Percentiles rank a stretch among this genome's conserved stretches.
Conservation (phyloP, 768 basidiomycete genomes). For the Podaxis sp. region DNA sequence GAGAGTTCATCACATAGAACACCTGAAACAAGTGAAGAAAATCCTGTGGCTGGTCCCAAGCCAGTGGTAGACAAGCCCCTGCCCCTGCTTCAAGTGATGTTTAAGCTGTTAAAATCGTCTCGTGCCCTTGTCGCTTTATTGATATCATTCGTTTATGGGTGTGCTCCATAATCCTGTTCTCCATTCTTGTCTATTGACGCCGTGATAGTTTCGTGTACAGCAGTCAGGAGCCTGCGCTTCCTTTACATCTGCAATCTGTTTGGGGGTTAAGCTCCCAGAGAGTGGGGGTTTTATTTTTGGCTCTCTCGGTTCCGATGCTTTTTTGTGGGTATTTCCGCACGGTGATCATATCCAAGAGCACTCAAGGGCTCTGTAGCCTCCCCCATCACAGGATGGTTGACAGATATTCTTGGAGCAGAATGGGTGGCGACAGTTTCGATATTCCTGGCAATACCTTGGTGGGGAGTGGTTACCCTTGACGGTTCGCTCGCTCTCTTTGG, state of each 20-base stretch:
- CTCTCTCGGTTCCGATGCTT: conserved; percentile 60
- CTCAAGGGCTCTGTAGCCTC: conserved; percentile 40
- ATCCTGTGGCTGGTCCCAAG: background rate
- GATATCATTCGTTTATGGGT: conserved; percentile 57
- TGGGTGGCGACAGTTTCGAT: conserved; percentile 51
- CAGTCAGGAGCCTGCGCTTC: conserved; percentile 56
- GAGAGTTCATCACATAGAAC: background rate
- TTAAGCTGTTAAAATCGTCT: conserved; percentile 41
- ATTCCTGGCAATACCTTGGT: conserved; percentile 63
- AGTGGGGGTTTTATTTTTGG: conserved; percentile 71
- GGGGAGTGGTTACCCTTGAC: conserved; percentile 50
- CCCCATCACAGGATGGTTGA: conserved; percentile 55
- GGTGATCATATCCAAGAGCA: background rate
- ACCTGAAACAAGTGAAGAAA: background rate
- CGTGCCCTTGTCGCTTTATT: conserved; percentile 48
- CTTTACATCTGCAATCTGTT: conserved; percentile 48
- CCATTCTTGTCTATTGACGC: conserved; percentile 1
- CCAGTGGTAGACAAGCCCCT: conserved; percentile 21
- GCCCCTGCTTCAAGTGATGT: conserved; percentile 42
- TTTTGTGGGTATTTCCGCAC: conserved; percentile 46
- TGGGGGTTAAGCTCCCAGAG: conserved; percentile 48
- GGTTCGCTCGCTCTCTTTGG: conserved; percentile 48
- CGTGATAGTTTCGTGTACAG: conserved; percentile 44
- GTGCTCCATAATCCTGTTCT: conserved; percentile 18
- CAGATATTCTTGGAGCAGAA: conserved; percentile 58